Evolutionary conservation across 1,284 basidiomycete genomes (phyloP).

Genomic region (Ceratobasidium sp.): DNA sequence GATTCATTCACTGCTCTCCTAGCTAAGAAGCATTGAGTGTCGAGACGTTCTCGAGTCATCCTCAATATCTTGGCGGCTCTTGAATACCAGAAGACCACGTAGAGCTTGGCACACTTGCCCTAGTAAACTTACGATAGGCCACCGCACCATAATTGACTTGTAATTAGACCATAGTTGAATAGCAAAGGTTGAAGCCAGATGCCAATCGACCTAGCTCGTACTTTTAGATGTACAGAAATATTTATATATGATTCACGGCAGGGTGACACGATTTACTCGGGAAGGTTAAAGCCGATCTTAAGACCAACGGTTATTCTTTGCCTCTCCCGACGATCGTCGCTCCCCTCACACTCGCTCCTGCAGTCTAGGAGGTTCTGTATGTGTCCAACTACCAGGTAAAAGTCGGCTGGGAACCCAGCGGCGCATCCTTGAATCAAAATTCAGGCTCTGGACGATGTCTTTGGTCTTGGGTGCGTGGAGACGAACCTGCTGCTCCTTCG

Average conservation of each 20-base stretch:
- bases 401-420: background rate
- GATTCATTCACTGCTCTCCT: no score
- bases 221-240: background rate
- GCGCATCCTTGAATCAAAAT: background rate
- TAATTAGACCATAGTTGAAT: background rate
- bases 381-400: background rate
- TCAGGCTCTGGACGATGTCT: background rate
- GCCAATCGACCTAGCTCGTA: background rate
- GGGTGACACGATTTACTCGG: background rate
- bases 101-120: slow-evolving; percentile 1
- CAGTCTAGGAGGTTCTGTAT: background rate
- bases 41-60: no score
- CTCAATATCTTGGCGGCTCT: no score
- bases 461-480: background rate
- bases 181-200: background rate
- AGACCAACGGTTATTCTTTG: background rate
- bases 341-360: background rate
- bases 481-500: background rate
- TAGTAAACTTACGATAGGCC: background rate
- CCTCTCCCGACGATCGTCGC: background rate
- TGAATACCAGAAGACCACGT: no score
- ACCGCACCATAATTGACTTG: background rate
- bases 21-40: no score
- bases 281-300: background rate
- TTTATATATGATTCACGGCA: background rate